These are phyloP conservation scores for Pyrenochaeta sp. DNA, from an alignment of 2,329 filamentous ascomycete genomes.

Conservation along the genomic window DNA sequence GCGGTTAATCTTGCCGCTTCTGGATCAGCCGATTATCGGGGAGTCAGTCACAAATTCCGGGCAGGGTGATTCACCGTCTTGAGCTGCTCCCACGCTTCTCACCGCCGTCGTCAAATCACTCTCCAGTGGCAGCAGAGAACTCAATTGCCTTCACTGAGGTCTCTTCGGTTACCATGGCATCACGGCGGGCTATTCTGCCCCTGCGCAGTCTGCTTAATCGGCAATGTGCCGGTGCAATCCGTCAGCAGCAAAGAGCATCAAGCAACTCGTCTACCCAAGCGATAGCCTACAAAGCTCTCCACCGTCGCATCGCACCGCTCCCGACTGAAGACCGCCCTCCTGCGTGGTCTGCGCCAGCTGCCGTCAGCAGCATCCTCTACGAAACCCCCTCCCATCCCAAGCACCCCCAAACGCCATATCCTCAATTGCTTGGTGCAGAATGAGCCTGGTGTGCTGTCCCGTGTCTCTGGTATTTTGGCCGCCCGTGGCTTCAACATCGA, in stretches of 20 bases:
- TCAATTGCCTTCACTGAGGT: conserved; percentile 31
- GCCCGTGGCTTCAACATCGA: conserved; percentile 99
- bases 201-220: conserved; percentile 43
- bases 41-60: conserved; percentile 4
- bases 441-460: conserved; percentile 95
- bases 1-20: conserved; percentile 5
- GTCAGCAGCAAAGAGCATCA: conserved; percentile 48
- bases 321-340: conserved; percentile 77
- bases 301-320: conserved; percentile 87
- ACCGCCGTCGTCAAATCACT: conserved; percentile 8
- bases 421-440: conserved; percentile 99
- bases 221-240: conserved; percentile 36
- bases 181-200: conserved; percentile 52
- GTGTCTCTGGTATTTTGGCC: conserved; percentile 94
- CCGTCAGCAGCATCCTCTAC: conserved; percentile 98
- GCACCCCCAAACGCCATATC: conserved; percentile 92
- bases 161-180: conserved; percentile 49
- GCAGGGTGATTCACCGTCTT: conserved; percentile 5
- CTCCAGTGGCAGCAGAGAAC: conserved; percentile 4
- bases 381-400: conserved; percentile 85
- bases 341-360: conserved; percentile 88
- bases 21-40: conserved; percentile 7
- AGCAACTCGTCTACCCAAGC: conserved; percentile 82
- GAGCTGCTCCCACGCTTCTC: conserved; percentile 6
- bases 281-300: conserved; percentile 95